Evolutionary conservation across 148 eudicot species (phyloP), one percentile per base, ranked within the genome.

Genomic region (Hydrangea macrophylla): DNA sequence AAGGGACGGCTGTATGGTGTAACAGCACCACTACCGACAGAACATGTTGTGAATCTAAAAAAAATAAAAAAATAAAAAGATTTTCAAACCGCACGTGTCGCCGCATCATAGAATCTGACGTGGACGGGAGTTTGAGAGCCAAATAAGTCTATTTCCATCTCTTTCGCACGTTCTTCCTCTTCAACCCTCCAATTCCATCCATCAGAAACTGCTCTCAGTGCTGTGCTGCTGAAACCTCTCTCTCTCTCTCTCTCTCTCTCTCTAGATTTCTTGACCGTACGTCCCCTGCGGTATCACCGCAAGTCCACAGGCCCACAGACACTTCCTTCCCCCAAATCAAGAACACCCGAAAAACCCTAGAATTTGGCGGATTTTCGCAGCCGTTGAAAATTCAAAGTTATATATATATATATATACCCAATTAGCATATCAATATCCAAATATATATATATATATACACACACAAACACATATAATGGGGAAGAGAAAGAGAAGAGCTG

Each of bases 401-500:
- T 24, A 13, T 11, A 2, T 20, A 11, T 35, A 40, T 44, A 55
- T 60, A 27, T 30, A 2, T 12, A 37, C 8, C 13, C 22, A 37
- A n/a, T n/a, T n/a, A n/a, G n/a, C n/a, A n/a, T n/a, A n/a, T 48
- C n/a, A 20, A 15, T n/a, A 48, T 48, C 5, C 22, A 42, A 5
- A 25, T 55, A 67, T 24, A 22, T 13, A 0, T 20, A 20, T 18
- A 55, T 33, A 59, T 45, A 23, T 30, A 2, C 6, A 48, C 4
- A 11, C 13, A 44, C 10, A 1, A 22, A 15, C 31, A 9, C 24
- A 30, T 65, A 9, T 72, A 44, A 81, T 82, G 85, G 85, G 82
- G 50, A 78, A 75, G 69, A 78, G 85, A 78, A 81, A 78, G 72
- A 69, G 77, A 68, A 75, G 54, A 54, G 32, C 73, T 65, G 82